Evolutionary conservation across 2,329 filamentous ascomycete genomes (phyloP).

Genomic region (Trichoderma hamatum): DNA sequence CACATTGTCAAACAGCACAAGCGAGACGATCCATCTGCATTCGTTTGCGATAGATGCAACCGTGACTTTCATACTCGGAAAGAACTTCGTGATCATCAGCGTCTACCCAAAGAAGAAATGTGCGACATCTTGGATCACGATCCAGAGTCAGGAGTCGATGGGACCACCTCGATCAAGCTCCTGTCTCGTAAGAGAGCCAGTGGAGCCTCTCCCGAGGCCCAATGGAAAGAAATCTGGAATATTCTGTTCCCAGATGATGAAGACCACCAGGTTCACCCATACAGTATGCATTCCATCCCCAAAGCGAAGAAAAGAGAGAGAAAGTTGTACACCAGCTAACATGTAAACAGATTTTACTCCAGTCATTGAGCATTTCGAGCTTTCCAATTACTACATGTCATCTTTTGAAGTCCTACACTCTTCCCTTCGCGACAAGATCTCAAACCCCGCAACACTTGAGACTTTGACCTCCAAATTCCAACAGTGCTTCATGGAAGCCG

Average conservation of each 20-base stretch:
- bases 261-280: slow-evolving; percentile 38
- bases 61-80: slow-evolving; percentile 44
- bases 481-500: slow-evolving; percentile 46
- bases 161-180: slow-evolving; percentile 45
- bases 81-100: slow-evolving; percentile 45
- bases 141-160: slow-evolving; percentile 46
- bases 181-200: slow-evolving; percentile 46
- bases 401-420: slow-evolving; percentile 41
- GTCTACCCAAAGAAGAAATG: slow-evolving; percentile 46
- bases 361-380: slow-evolving; percentile 48
- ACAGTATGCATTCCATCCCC: slow-evolving; percentile 33
- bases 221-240: slow-evolving; percentile 49
- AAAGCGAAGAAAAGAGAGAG: slow-evolving; percentile 15
- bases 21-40: slow-evolving; percentile 46
- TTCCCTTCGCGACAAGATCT: slow-evolving; percentile 44
- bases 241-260: slow-evolving; percentile 48
- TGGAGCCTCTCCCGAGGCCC: slow-evolving; percentile 43
- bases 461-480: slow-evolving; percentile 45
- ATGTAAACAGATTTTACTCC: slow-evolving; percentile 43
- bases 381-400: slow-evolving; percentile 40
- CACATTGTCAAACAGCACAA: slow-evolving; percentile 50
- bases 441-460: slow-evolving; percentile 44
- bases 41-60: slow-evolving; percentile 47
- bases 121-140: slow-evolving; percentile 47
- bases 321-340: neutral